Evolutionary conservation across 257 asterid genomes (phyloP).

Genomic region (Primulina tabacum): DNA sequence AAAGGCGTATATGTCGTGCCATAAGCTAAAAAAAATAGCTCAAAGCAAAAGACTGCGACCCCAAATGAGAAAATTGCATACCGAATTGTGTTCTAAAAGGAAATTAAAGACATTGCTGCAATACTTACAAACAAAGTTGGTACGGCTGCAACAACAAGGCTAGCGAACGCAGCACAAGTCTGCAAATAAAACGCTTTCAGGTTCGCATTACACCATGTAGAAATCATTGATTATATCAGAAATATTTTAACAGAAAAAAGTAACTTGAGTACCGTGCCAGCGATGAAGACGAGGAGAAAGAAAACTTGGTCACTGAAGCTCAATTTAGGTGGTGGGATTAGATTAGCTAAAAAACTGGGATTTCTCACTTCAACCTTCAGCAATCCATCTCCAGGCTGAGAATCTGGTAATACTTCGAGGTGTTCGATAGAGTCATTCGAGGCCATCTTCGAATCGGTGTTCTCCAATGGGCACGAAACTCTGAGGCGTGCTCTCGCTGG

Average conservation of each 20-base stretch:
- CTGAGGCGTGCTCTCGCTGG: conserved; percentile 27
- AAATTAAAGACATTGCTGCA: neutral
- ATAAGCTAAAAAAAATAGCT: neutral
- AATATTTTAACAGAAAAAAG: neutral
- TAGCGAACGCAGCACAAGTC: conserved; percentile 60
- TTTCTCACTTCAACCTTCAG: conserved; percentile 47
- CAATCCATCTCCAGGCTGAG: conserved; percentile 30
- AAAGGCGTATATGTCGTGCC: neutral
- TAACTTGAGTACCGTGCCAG: conserved; percentile 59
- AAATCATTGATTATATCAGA: neutral
- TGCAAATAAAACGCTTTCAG: conserved; percentile 33
- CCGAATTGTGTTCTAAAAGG: neutral
- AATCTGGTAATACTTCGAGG: conserved; percentile 26
- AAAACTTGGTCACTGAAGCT: conserved; percentile 63
- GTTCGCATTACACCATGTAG: neutral
- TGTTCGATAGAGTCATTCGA: conserved; percentile 23
- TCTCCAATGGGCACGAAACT: conserved; percentile 30
- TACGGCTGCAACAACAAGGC: conserved; percentile 72
- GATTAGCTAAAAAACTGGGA: conserved; percentile 38
- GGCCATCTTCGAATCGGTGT: conserved; percentile 23
- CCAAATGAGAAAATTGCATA: neutral
- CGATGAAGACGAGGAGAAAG: conserved; percentile 62
- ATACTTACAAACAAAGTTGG: conserved; percentile 72
- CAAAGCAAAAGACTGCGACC: neutral
- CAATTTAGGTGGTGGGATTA: conserved; percentile 42